Conservation (phyloP, 1,284 basidiomycete genomes). For the Melampsora medusae region DNA sequence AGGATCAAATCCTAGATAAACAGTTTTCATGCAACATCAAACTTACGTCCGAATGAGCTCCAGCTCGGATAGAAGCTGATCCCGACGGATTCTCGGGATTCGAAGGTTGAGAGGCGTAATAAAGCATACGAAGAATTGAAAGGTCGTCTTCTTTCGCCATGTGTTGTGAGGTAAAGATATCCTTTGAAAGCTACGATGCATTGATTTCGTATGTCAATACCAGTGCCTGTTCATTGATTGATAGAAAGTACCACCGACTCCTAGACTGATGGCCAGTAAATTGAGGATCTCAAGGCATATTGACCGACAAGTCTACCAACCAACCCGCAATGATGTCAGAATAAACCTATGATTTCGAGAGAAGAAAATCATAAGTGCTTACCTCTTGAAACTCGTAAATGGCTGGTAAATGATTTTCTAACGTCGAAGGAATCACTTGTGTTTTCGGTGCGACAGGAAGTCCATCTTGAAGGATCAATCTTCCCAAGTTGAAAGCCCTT, state of each 20-base stretch:
- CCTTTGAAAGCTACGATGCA: background rate
- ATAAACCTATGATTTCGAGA: background rate
- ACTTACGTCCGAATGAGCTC: conserved; percentile 7
- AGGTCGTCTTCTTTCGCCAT: background rate
- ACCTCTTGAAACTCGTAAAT: conserved; percentile 13
- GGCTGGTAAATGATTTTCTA: background rate
- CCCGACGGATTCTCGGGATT: background rate
- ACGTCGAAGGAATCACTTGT: background rate
- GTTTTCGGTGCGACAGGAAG: background rate
- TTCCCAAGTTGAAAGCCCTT: conserved; percentile 6
- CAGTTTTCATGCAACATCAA: background rate
- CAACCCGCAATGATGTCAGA: background rate
- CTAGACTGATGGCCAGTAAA: conserved; percentile 3
- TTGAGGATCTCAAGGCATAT: background rate
- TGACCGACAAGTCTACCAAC: background rate
- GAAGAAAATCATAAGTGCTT: background rate
- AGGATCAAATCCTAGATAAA: background rate
- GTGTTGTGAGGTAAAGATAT: background rate
- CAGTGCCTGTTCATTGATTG: no score
- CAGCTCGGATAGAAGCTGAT: background rate
- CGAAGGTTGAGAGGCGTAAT: conserved; percentile 5
- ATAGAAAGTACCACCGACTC: background rate
- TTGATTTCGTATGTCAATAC: no score
- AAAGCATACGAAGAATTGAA: background rate
- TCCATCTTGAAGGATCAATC: conserved; percentile 9